Evolutionary conservation across 345 rosid species (phyloP).

Genomic region (Brassica napus): Da-Ae NC_063452.1:26426501-26427000

Average conservation of each 20-base stretch:
- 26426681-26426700: conserved; percentile 61
- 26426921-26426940: not conserved
- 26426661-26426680: conserved; percentile 38
- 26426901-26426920: conserved; percentile 8
- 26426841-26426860: conserved; percentile 49
- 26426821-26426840: conserved; percentile 80
- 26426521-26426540: conserved; percentile 5
- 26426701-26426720: conserved; percentile 58
- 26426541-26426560: not conserved
- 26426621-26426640: not conserved
- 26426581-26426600: conserved; percentile 6
- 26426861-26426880: conserved; percentile 68
- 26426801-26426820: conserved; percentile 71
- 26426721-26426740: conserved; percentile 61
- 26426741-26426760: conserved; percentile 64
- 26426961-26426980: not conserved
- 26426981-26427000: not conserved
- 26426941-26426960: not conserved
- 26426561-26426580: not conserved
- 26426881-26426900: conserved; percentile 2
- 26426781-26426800: conserved; percentile 73
- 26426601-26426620: not conserved
- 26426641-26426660: not conserved
- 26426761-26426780: conserved; percentile 59
- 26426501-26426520: conserved; percentile 68